Evolutionary conservation across 805 yeast species (phyloP).

Genomic region (Groenewaldozyma salmanticensis): DNA sequence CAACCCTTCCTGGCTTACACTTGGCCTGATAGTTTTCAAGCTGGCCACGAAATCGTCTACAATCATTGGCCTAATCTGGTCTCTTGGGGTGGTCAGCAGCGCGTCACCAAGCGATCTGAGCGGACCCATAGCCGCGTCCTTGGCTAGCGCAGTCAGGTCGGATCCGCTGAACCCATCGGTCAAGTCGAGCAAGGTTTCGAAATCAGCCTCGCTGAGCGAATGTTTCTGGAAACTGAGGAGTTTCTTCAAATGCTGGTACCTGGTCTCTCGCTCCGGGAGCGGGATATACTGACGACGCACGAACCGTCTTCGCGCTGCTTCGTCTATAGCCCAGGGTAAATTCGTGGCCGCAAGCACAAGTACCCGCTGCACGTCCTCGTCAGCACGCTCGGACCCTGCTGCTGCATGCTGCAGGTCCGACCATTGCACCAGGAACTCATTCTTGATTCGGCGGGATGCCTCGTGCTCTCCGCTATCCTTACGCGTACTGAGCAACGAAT

Average conservation of each 20-base stretch:
- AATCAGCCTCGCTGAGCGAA: constrained; percentile 54
- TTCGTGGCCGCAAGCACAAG: constrained; percentile 91
- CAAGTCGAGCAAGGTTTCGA: constrained; percentile 45
- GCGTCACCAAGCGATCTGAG: constrained; percentile 81
- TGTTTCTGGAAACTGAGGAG: constrained; percentile 65
- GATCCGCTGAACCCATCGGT: constrained; percentile 88
- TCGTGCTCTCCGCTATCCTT: constrained; percentile 74
- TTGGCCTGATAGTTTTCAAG: constrained; percentile 71
- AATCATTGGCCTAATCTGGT: constrained; percentile 66
- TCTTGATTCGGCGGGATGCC: constrained; percentile 80
- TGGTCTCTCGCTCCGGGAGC: constrained; percentile 77
- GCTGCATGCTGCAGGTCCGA: constrained; percentile 83
- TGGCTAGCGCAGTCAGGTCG: constrained; percentile 86
- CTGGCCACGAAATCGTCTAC: constrained; percentile 67
- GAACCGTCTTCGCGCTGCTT: constrained; percentile 90
- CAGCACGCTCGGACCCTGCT: constrained; percentile 53
- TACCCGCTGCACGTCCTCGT: constrained; percentile 50
- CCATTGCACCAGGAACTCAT: constrained; percentile 93
- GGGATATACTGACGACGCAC: constrained; percentile 91
- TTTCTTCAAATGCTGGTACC: constrained; percentile 59
- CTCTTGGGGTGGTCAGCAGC: constrained; percentile 56
- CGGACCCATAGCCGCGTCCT: constrained; percentile 98
- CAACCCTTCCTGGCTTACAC: constrained; percentile 78
- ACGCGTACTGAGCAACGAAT: constrained; percentile 75
- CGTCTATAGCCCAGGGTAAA: constrained; percentile 95